phyloP scores from a whole-genome alignment of 495 filamentous ascomycete species.

The Penicillium simplicissimum region DNA sequence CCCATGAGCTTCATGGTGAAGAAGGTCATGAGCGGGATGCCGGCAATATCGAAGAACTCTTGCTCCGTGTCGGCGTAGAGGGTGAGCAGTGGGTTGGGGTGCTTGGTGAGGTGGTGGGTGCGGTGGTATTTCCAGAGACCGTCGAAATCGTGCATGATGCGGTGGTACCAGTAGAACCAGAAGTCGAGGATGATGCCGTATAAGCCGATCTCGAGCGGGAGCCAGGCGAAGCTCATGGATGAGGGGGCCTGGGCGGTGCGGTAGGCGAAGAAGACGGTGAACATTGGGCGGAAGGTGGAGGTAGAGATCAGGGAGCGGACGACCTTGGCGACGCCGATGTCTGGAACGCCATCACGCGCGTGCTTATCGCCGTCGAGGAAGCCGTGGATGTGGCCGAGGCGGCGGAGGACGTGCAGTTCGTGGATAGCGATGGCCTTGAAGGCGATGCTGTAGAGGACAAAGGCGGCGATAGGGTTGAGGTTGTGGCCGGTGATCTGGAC shows the following conservation, averaged over 20 bases:
- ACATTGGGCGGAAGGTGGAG: constrained; percentile 35
- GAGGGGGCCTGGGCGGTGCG: constrained; percentile 21
- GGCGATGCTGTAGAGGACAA: constrained; percentile 30
- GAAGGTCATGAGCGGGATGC: constrained; percentile 38
- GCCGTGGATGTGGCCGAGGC: constrained; percentile 32
- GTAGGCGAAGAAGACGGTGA: constrained; percentile 37
- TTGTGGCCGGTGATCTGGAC: constrained; percentile 30
- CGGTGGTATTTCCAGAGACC: constrained; percentile 43
- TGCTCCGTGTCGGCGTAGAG: constrained; percentile 41
- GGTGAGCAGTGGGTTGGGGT: constrained; percentile 39
- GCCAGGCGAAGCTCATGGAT: constrained; percentile 31
- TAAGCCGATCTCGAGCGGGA: constrained; percentile 33
- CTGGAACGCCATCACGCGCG: constrained; percentile 39
- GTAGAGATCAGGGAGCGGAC: constrained; percentile 32
- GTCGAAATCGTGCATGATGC: constrained; percentile 36
- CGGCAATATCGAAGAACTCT: constrained; percentile 43
- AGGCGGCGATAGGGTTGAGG: constrained; percentile 25
- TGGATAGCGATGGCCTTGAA: constrained; percentile 36
- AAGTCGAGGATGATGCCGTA: constrained; percentile 44
- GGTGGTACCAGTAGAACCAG: constrained; percentile 48
- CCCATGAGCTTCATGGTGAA: constrained; percentile 34
- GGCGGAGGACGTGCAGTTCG: constrained; percentile 33
- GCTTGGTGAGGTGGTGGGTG: constrained; percentile 44
- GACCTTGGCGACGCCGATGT: constrained; percentile 35
- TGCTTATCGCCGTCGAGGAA: constrained; percentile 44